Evolutionary conservation across 768 basidiomycete genomes (phyloP), one percentile per base, ranked within the genome.

Genomic region (Mycena metata): DNA sequence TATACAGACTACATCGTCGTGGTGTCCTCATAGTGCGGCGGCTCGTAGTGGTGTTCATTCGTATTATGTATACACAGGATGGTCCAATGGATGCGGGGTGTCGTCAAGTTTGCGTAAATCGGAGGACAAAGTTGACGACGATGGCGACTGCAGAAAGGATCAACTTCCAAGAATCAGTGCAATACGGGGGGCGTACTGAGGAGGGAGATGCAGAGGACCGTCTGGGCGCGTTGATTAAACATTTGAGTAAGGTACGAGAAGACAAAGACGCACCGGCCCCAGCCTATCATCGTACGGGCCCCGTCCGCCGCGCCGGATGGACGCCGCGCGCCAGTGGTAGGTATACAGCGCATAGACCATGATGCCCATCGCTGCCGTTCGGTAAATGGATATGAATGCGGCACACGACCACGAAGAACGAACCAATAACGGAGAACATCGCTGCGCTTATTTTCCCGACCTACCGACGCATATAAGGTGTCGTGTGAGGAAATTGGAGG

Each of bases 271-370:
- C 76, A 98, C 96, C 41, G 96, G 96, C 36, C 96, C 97, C 57
- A 98, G 79, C 62, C 98, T 88, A 80, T 99, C 98, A 75, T 99
- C 98, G 78, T 99, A 99, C 9, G 97, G 96, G 10, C 96, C 96
- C 64, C 94, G 88, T 12, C 96, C 95, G 52, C 97, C 94, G 41
- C 89, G 85, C 56, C 96, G 90, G 76, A 99, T 99, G 26, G 96
- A 93, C 30, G 90, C 88, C 9, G 97, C 98, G 70, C 98, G 89
- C 95, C 96, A 97, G 77, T 99, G 97, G 78, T 96, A 99, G 46
- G 96, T 95, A 73, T 92, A 92, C 16, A 99, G 81, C 2, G 98
- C 97, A 79, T 99, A 99, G 12, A 94, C 77, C 98, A 99, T 99
- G 67, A 99, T 96, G 23, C 89, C 94, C 90, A 99, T 94, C 42